Evolutionary conservation across 1,139 yeast genomes (phyloP), one percentile per base, ranked within the genome.

Genomic region (Keqinozyma sinolaborantium): DNA sequence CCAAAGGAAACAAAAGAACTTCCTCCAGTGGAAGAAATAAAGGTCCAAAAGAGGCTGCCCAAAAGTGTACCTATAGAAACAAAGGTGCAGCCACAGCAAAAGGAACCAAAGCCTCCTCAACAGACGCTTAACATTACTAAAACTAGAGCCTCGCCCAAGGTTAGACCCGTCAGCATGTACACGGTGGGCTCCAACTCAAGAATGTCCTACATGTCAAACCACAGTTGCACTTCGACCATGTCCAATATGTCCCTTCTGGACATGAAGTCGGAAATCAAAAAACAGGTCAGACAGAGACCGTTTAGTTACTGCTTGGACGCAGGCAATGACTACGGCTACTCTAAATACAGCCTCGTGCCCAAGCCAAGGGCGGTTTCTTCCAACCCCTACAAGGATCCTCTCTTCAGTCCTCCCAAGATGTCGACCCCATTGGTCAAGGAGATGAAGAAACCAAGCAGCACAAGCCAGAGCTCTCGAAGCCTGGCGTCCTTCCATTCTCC

Each of bases 261-360:
- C 2, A 45, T 48, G 14, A 49, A 47, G 16, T n/a, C 28, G 8
- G 53, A 50, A 11, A 34, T 60, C 38, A 48, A 48, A 30, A 39
- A 45, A 4, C 36, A 42, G 25, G 56, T 58, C 3, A 44, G 58
- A 31, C 58, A 55, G 34, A 42, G 60, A 11, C 67, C 68, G 1
- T 56, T 52, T 32, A 56, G 60, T 32, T 58, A 40, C 33, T 55
- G 66, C 38, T 51, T 66, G 13, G 73, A 65, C 39, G 28, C 47
- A 6, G 54, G 56, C 3, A 50, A 45, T n/a, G 58, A 60, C 26
- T 67, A 66, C 39, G 42, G 40, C n/a, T 48, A 42, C 25, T 51
- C 66, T n/a, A 48, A 63, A 31, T 66, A 55, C 35, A 40, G 29
- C 5, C 5, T n/a, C 11, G 21, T 10, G 4, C 24, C 36, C 4